Evolutionary conservation across 106 monocot species (phyloP), one percentile per base, ranked within the genome.

Genomic region (Allium cepa): DNA sequence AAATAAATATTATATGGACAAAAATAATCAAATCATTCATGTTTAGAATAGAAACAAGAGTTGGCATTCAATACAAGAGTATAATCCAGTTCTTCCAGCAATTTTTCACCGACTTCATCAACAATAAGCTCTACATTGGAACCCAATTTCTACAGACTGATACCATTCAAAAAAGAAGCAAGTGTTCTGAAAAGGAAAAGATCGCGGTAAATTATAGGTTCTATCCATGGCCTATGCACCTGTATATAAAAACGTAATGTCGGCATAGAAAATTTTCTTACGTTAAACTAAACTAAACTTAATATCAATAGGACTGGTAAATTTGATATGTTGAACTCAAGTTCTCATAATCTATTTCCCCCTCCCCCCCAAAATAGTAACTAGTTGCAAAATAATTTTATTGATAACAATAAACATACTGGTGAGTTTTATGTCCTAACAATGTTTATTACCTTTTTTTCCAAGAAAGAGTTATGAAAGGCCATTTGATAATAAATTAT

Each of bases 111-210:
- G 75, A 99, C 92, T 79, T 99, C 97, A 74, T 99, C 97, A 56
- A 99, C 97, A 72, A 99, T 93, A 80, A 99, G 89, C 75, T 99
- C 97, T 45, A 92, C 93, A 83, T 99, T 93, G 89, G 92, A 93
- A 8, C 97, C 97, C 59, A 99, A 77, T 77, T 93, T 99, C 73
- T 87, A 89, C 71, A 99, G 76, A 70, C 97, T 99, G 66, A 99
- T 87, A 47, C 97, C 93, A 73, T 93, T 99, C 50, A 99, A 66
- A 76, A 99, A 99, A n/a, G 97, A 99, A 67, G 97, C 97, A 46
- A 99, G 75, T 46, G 92, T 99, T 9, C 97, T 84, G 63, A 99
- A 99, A 17, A 99, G 87, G 72, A 99, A 99, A 75, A 99, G 97
- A 76, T 99, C 97, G 18, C 97, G 71, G 57, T 99, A 99, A 50